A percentile compares a stretch with the other conserved stretches of the same genome.
phyloP scores from a whole-genome alignment of 2,329 filamentous ascomycete genomes.

The Phyllosticta citrichinensis region DNA sequence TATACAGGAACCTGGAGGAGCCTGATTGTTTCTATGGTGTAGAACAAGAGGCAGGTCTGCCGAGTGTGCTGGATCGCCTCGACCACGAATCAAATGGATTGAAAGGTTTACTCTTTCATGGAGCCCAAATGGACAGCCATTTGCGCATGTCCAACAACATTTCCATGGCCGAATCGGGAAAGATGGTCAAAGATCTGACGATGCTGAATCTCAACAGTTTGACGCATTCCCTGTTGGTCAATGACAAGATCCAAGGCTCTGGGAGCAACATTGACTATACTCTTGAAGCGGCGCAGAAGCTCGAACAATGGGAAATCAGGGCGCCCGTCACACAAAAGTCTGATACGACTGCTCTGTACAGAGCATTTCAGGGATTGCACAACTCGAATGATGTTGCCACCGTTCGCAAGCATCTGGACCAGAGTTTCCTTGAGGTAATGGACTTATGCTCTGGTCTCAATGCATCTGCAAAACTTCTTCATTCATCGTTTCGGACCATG shows the following conservation, averaged over 20 bases:
- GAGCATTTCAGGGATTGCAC: constrained; percentile 68
- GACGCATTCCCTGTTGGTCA: constrained; percentile 67
- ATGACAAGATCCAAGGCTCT: constrained; percentile 50
- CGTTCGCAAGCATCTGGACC: constrained; percentile 50
- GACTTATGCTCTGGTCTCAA: constrained; percentile 21
- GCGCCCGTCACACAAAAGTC: constrained; percentile 48
- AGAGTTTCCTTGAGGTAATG: constrained; percentile 45
- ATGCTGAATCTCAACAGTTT: constrained; percentile 76
- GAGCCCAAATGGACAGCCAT: constrained; percentile 82
- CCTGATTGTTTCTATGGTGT: constrained; percentile 94
- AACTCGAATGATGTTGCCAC: constrained; percentile 48
- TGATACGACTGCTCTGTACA: constrained; percentile 63
- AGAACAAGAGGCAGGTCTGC: constrained; percentile 64
- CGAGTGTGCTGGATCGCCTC: constrained; percentile 67
- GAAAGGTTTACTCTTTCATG: constrained; percentile 82
- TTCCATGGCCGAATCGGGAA: constrained; percentile 52
- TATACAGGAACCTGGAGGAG: constrained; percentile 90
- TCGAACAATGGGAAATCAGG: constrained; percentile 89
- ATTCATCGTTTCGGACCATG: constrained; percentile 50
- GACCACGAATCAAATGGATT: constrained; percentile 83
- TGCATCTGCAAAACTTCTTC: constrained; percentile 43
- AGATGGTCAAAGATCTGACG: constrained; percentile 67
- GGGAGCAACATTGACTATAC: constrained; percentile 57
- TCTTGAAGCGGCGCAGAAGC: constrained; percentile 66
- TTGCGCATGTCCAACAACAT: constrained; percentile 52